Base-by-base conservation (phyloP, 2,329 filamentous ascomycete species). In the Botryosphaeria dothidea region DNA sequence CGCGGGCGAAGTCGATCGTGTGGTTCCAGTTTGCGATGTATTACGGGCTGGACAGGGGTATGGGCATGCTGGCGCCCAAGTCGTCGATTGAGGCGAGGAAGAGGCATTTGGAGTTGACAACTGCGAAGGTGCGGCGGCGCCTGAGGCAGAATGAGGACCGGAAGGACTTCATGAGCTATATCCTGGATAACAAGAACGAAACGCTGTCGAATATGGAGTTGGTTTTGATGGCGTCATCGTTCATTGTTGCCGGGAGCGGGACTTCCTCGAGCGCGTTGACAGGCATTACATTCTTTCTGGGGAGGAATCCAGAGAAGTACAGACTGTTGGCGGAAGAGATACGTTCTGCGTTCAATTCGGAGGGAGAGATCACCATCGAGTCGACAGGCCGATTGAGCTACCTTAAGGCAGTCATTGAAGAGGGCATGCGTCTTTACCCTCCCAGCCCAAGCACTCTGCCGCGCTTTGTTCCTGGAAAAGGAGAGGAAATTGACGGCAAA, bases 391-490 rank as follows among this genome's bases (percentile, higher is more conserved):
- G 41, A 4, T 19, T 64, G 49, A n/a, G 4, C 23, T 64, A 64
- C 29, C 19, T 64, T 21, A 34, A 21, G 25, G 62, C 49, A 0
- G 76, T 75, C 34, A 69, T 82, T 6, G 76, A 80, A 21, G 80
- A 82, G 66, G 77, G 72, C 0, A 68, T 83, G 5, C 70, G 82
- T 1, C 72, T 80, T 9, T 80, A 80, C 67, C 81, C 81, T 3
- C 80, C 81, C 0, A 74, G 81, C 1, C 72, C 79, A 0, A 67
- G 69, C 8, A 74, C 75, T 1, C 65, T 78, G 8, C 71, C 74
- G 4, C 71, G 79, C 9, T 21, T 36, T 1, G 69, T 69, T 0
- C 74, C 75, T 7, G 46, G 66, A 3, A 76, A 73, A 4, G 78
- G 68, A 3, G 74, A 74, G 23, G 52, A 36, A 5, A 48, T 74